Percentiles rank a stretch among this genome's conserved stretches.
Conservation (phyloP, 1,284 basidiomycete species). For the Ustilago hordei region DNA sequence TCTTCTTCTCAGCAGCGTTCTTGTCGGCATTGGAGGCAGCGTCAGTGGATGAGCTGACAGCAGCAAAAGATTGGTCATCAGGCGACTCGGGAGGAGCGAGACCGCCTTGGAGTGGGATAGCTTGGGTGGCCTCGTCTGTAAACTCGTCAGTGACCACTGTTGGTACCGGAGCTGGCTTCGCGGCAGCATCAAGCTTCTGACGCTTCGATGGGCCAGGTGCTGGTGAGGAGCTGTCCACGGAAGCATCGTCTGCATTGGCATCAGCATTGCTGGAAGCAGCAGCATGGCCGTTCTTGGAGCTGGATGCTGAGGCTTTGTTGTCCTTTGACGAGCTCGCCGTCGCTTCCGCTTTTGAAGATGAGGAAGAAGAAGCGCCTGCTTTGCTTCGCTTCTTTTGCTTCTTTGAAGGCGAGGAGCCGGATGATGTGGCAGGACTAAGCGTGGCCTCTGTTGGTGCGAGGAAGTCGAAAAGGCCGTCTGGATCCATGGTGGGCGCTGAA, state of each 20-base stretch:
- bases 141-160: conserved; percentile 62
- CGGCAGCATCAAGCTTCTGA: conserved; percentile 30
- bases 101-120: conserved; percentile 34
- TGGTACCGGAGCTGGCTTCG: conserved; percentile 39
- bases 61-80: conserved; percentile 4
- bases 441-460: conserved; percentile 42
- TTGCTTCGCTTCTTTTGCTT: conserved; percentile 50
- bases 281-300: conserved; percentile 6
- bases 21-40: conserved; percentile 24
- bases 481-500: conserved; percentile 34
- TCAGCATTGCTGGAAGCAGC: conserved; percentile 6
- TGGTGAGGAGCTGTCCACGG: conserved; percentile 23
- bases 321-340: neutral
- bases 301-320: neutral
- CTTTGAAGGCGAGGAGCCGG: conserved; percentile 38
- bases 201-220: conserved; percentile 45
- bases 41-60: neutral
- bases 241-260: conserved; percentile 6
- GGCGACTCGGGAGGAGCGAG: conserved; percentile 26
- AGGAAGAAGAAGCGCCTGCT: conserved; percentile 22
- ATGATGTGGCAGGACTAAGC: conserved; percentile 29
- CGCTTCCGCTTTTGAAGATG: conserved; percentile 8
- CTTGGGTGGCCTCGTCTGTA: conserved; percentile 47
- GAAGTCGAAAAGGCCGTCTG: conserved; percentile 56
- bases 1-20: conserved; percentile 43